Conservation (phyloP, 164 flowering plant genomes). For the Nymphaea thermarum region DNA sequence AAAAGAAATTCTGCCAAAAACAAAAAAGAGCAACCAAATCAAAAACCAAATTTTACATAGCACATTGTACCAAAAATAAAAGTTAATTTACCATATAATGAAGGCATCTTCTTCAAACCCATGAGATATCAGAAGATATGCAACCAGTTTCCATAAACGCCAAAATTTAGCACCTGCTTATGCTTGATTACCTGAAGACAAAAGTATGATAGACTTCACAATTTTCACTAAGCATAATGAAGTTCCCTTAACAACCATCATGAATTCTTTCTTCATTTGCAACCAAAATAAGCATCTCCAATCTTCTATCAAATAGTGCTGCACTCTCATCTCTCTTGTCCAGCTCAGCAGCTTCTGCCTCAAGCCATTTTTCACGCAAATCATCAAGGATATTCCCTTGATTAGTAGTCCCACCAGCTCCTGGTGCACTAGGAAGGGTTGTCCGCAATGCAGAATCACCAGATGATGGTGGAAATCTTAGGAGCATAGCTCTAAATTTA, state of each 20-base stretch:
- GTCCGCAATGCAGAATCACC: constrained; percentile 90
- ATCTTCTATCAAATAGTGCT: constrained; percentile 74
- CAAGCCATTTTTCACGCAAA: constrained; percentile 95
- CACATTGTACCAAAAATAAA: no score
- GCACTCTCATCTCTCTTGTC: constrained; percentile 98
- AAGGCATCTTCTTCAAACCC: no score
- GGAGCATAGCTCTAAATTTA: constrained; percentile 81
- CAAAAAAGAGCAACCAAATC: no score
- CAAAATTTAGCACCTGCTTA: no score
- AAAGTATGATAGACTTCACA: background rate
- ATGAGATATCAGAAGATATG: no score
- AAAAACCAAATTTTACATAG: no score
- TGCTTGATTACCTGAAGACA: background rate
- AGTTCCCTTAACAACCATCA: constrained; percentile 6
- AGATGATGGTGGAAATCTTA: constrained; percentile 90
- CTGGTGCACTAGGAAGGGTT: constrained; percentile 91
- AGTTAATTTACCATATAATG: no score
- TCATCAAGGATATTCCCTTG: constrained; percentile 90
- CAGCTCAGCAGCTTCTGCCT: constrained; percentile 94
- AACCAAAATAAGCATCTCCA: constrained; percentile 75
- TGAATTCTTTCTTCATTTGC: constrained; percentile 52
- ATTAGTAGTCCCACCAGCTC: constrained; percentile 33
- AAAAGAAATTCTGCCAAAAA: no score
- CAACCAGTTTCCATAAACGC: background rate
- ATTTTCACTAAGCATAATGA: background rate